Conservation (phyloP, 306 rosid species). For the Delonix regia region DNA sequence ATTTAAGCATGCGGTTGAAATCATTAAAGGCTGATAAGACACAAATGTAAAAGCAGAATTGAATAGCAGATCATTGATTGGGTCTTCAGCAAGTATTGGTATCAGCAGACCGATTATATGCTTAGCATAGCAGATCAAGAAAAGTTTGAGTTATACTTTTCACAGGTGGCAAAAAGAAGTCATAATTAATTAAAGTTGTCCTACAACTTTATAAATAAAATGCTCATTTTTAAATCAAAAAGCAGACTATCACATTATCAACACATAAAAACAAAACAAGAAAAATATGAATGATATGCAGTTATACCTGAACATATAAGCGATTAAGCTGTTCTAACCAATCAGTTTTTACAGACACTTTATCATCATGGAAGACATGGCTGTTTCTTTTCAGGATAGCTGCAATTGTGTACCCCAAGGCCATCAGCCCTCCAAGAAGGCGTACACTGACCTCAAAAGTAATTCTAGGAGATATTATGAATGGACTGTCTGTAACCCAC, state of each 20-base stretch:
- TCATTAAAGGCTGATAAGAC: background rate
- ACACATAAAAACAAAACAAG: constrained; percentile 17
- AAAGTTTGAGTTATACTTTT: constrained; percentile 4
- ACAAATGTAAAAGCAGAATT: background rate
- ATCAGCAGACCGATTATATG: background rate
- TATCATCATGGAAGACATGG: constrained; percentile 77
- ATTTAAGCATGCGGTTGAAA: background rate
- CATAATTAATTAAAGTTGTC: background rate
- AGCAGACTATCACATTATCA: constrained; percentile 16
- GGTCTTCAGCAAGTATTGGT: background rate
- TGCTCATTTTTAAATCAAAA: background rate
- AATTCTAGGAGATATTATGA: constrained; percentile 97
- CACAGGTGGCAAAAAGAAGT: background rate
- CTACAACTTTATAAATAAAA: background rate
- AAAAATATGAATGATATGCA: constrained; percentile 11
- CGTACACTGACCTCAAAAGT: constrained; percentile 98
- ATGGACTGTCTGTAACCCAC: constrained; percentile 97
- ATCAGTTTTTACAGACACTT: constrained; percentile 82
- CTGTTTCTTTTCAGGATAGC: constrained; percentile 93
- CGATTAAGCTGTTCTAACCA: constrained; percentile 98
- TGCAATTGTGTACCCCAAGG: constrained; percentile 97
- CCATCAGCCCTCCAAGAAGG: constrained; percentile 99
- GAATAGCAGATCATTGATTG: constrained; percentile 1
- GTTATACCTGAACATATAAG: constrained; percentile 81
- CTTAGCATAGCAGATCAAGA: constrained; percentile 14